Conservation (phyloP, 202 grass and related monocot genomes). For the Digitaria exilis region DNA sequence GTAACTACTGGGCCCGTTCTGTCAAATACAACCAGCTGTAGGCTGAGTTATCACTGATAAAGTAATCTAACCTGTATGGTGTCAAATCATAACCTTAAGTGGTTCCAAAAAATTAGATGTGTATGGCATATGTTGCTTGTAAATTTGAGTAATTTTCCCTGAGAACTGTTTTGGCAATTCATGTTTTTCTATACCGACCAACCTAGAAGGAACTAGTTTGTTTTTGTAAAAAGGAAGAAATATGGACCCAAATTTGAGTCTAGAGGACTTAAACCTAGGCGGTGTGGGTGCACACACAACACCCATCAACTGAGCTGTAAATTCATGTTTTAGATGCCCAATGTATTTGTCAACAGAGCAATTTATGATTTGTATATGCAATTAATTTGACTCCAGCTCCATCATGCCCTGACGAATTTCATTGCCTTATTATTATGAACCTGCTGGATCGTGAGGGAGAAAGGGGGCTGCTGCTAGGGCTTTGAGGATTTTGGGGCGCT, state of each 20-base stretch:
- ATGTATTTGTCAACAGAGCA: not conserved
- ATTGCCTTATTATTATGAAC: too few relatives aligned
- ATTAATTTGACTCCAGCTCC: not conserved
- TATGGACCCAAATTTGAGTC: not conserved
- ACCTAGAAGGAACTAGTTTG: not conserved
- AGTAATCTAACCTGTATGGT: slow-evolving; percentile 4
- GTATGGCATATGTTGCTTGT: slow-evolving; percentile 3
- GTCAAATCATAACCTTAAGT: not conserved
- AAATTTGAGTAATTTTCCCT: not conserved
- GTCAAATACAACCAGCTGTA: slow-evolving; percentile 15
- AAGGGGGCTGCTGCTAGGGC: too few relatives aligned
- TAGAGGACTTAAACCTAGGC: not conserved
- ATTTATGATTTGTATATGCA: slow-evolving; percentile 23
- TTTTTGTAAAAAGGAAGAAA: not conserved
- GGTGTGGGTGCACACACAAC: not conserved
- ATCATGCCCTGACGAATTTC: slow-evolving; percentile 9
- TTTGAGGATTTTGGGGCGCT: too few relatives aligned
- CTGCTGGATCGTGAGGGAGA: too few relatives aligned
- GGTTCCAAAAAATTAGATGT: not conserved
- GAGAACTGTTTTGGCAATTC: slow-evolving; percentile 20
- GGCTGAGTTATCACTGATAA: not conserved
- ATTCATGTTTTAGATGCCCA: slow-evolving; percentile 12
- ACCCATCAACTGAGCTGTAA: not conserved
- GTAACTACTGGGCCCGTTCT: slow-evolving; percentile 49
- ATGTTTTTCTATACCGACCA: not conserved